A percentile compares a stretch with the other conserved stretches of the same genome.
Conservation (phyloP, 2,329 filamentous ascomycete species). For the Pseudogymnoascus sp. region DNA sequence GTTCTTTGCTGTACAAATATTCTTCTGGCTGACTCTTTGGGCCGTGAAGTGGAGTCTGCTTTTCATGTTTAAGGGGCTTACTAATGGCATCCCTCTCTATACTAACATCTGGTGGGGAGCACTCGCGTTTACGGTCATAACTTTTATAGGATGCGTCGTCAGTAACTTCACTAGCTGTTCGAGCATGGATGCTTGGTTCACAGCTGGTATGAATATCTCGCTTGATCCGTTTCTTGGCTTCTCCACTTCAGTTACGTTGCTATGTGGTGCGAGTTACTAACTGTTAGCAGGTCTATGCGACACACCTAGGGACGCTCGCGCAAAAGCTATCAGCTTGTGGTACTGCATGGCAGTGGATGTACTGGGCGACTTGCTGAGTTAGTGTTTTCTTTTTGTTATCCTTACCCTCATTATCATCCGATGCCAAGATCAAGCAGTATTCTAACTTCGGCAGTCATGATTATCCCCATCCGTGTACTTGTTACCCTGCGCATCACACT, state of each 20-base stretch:
- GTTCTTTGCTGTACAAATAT: slow-evolving; percentile 26
- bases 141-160: slow-evolving; percentile 31
- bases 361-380: slow-evolving; percentile 18
- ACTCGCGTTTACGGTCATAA: slow-evolving; percentile 20
- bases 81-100: background rate
- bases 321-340: slow-evolving; percentile 17
- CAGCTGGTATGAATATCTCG: slow-evolving; percentile 11
- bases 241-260: background rate
- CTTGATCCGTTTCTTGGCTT: background rate
- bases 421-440: background rate
- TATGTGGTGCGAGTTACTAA: background rate
- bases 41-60: slow-evolving; percentile 10
- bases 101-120: slow-evolving; percentile 4
- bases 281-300: slow-evolving; percentile 9
- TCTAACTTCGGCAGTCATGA: slow-evolving; percentile 16
- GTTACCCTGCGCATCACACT: slow-evolving; percentile 15
- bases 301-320: slow-evolving; percentile 14
- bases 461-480: slow-evolving; percentile 16
- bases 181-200: slow-evolving; percentile 33
- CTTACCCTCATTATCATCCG: background rate
- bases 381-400: background rate
- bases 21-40: slow-evolving; percentile 11
- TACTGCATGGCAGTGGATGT: slow-evolving; percentile 17
- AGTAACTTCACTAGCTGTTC: slow-evolving; percentile 30
- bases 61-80: slow-evolving; percentile 4